Evolutionary conservation across 768 basidiomycete species (phyloP).

Genomic region (Leccinum uliginosum): DNA sequence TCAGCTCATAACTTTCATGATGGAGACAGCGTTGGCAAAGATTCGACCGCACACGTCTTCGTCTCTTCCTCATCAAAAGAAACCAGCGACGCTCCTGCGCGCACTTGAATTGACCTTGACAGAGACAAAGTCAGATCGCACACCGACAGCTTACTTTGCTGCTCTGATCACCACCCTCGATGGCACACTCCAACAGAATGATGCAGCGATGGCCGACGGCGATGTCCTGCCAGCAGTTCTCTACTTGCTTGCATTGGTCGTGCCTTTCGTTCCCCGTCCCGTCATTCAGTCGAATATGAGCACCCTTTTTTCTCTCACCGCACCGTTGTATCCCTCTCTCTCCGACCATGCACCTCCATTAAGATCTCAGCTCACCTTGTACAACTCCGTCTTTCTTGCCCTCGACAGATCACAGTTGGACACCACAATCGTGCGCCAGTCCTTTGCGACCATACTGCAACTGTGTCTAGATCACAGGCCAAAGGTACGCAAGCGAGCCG

Average conservation of each 20-base stretch:
- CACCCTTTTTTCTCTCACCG: constrained; percentile 67
- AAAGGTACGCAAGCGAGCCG: constrained; percentile 89
- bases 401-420: constrained; percentile 73
- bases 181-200: constrained; percentile 63
- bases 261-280: constrained; percentile 58
- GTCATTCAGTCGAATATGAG: constrained; percentile 75
- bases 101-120: constrained; percentile 80
- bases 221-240: constrained; percentile 31
- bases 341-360: constrained; percentile 68
- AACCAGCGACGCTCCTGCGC: constrained; percentile 77
- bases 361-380: constrained; percentile 81
- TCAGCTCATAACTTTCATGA: constrained; percentile 14
- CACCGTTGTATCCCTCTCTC: constrained; percentile 72
- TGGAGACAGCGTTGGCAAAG: constrained; percentile 74
- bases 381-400: constrained; percentile 61
- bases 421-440: constrained; percentile 62
- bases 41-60: constrained; percentile 85
- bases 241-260: constrained; percentile 34
- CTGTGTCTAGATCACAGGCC: constrained; percentile 84
- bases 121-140: constrained; percentile 61
- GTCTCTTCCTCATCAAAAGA: constrained; percentile 79
- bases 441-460: constrained; percentile 81
- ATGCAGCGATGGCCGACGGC: constrained; percentile 69
- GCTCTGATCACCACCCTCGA: constrained; percentile 82
- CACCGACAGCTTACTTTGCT: constrained; percentile 94